A percentile compares a stretch with the other conserved stretches of the same genome.
Evolutionary conservation across 768 basidiomycete genomes (phyloP).

Genomic region (Crucibulum laeve): DNA sequence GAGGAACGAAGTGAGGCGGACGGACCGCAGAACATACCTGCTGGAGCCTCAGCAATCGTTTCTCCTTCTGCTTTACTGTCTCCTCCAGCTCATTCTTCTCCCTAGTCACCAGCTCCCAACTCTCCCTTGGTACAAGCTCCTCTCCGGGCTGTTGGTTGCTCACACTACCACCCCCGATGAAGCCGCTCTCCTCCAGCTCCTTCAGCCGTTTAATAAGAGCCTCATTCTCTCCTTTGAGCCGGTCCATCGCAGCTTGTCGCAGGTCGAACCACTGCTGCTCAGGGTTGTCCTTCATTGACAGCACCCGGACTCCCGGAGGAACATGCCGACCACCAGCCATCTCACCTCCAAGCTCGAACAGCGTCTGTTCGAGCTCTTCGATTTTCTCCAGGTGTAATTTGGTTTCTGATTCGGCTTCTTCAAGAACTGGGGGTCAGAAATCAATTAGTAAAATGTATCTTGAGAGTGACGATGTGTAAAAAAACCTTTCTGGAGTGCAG

Average conservation of each 20-base stretch:
- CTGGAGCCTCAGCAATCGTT: constrained; percentile 72
- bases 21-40: constrained; percentile 43
- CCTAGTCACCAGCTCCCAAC: constrained; percentile 66
- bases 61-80: constrained; percentile 72
- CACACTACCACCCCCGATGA: constrained; percentile 9
- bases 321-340: constrained; percentile 73
- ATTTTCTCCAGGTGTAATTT: constrained; percentile 46
- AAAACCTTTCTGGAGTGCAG: constrained; percentile 36
- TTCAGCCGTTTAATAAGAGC: constrained; percentile 67
- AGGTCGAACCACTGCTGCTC: constrained; percentile 79
- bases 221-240: constrained; percentile 78
- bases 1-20: not conserved
- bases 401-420: constrained; percentile 28
- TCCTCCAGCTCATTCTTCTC: constrained; percentile 70
- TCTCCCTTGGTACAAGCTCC: constrained; percentile 70
- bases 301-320: constrained; percentile 64
- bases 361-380: constrained; percentile 70
- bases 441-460: not conserved
- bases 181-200: constrained; percentile 48
- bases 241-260: constrained; percentile 69
- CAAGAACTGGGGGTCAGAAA: constrained; percentile 31
- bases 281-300: constrained; percentile 75
- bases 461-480: not conserved
- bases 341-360: constrained; percentile 75
- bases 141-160: constrained; percentile 11